Conservation (phyloP, 2,329 filamentous ascomycete genomes). For the Alternaria alternata region DNA sequence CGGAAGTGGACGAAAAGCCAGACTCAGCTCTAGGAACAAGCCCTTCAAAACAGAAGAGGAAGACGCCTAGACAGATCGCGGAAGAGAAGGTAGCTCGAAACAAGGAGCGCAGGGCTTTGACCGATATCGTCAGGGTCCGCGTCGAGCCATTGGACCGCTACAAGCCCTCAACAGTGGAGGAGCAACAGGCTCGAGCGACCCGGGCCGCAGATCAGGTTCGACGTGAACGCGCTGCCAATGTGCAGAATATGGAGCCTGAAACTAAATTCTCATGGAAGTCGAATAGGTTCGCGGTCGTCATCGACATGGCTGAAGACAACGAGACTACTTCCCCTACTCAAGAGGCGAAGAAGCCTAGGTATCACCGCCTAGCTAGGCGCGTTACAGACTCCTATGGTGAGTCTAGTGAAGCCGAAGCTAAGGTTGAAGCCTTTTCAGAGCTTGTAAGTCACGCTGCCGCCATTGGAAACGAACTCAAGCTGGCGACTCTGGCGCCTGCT, state of each 20-base stretch:
- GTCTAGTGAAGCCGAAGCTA: background rate
- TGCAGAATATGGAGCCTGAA: background rate
- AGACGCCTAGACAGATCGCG: background rate
- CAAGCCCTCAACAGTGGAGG: background rate
- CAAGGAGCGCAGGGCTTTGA: background rate
- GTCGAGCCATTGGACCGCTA: background rate
- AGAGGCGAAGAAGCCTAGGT: background rate
- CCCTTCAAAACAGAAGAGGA: background rate
- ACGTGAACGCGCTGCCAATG: background rate
- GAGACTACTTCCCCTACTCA: background rate
- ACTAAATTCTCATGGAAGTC: background rate
- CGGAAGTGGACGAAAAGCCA: background rate
- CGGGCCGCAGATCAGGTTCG: background rate
- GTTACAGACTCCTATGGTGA: background rate
- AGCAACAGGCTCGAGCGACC: background rate
- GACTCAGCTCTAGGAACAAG: background rate
- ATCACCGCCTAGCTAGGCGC: background rate
- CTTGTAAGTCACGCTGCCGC: background rate
- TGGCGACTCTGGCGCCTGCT: background rate
- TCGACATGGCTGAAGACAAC: background rate
- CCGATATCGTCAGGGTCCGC: background rate
- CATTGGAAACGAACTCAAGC: background rate
- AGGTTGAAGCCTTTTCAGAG: background rate
- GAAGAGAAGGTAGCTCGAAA: slow-evolving; percentile 3
- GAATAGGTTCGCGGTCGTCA: background rate